Conservation (phyloP, 345 rosid species). For the Gossypium longicalyx region DNA sequence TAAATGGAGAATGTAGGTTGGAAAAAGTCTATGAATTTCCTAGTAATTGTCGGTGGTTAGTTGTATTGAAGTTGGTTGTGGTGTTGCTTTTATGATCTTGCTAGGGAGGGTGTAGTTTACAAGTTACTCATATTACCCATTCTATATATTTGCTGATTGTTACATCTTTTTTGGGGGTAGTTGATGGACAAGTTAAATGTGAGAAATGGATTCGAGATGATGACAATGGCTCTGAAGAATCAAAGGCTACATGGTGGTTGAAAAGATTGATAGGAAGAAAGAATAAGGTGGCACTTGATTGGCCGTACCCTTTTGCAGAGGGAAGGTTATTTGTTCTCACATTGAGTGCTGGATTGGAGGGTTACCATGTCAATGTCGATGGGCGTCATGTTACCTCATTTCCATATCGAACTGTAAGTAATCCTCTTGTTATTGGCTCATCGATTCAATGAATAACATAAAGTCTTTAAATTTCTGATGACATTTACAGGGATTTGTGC, state of each 20-base stretch:
- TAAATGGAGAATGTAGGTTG: conserved; percentile 1
- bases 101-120: not conserved
- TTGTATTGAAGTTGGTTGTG: not conserved
- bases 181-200: conserved; percentile 84
- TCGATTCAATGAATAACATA: not conserved
- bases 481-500: conserved; percentile 72
- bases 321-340: conserved; percentile 83
- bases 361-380: conserved; percentile 76
- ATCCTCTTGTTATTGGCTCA: not conserved
- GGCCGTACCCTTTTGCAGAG: conserved; percentile 84
- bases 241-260: conserved; percentile 87
- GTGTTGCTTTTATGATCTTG: not conserved
- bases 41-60: not conserved
- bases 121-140: not conserved
- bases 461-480: conserved; percentile 1
- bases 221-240: conserved; percentile 51
- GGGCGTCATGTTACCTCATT: conserved; percentile 94
- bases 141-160: conserved; percentile 9
- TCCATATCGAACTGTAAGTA: conserved; percentile 86
- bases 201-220: conserved; percentile 85
- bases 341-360: conserved; percentile 88
- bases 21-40: not conserved
- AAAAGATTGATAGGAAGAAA: conserved; percentile 68
- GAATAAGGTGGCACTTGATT: conserved; percentile 64
- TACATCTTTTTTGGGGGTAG: conserved; percentile 31